Percentiles rank a stretch among this genome's conserved stretches.
These are phyloP conservation scores for Stylonectria norvegica DNA, from an alignment of 2,329 filamentous ascomycete species.

Conservation along the genomic window DNA sequence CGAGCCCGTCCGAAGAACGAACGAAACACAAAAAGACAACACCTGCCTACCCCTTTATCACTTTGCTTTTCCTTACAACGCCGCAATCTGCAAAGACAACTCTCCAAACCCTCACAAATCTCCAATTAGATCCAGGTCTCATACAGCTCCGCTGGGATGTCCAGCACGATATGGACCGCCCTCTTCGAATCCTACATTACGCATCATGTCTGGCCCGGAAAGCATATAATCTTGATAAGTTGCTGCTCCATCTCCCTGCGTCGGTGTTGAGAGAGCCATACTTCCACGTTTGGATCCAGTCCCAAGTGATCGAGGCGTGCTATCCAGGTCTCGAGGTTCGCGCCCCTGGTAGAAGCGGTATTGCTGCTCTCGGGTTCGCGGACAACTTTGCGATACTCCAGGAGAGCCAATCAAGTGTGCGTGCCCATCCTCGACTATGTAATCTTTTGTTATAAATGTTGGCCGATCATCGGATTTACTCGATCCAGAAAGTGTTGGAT, in stretches of 20 bases:
- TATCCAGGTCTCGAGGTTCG: constrained; percentile 12
- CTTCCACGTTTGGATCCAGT: constrained; percentile 16
- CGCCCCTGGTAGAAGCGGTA: constrained; percentile 29
- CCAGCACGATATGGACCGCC: constrained; percentile 14
- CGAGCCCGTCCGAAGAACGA: no score
- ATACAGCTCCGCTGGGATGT: constrained; percentile 10
- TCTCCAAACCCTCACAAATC: no score
- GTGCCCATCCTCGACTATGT: no score
- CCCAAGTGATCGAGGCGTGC: constrained; percentile 16
- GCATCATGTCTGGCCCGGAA: constrained; percentile 15
- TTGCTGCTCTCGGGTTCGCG: constrained; percentile 25
- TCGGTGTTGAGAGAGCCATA: constrained; percentile 13
- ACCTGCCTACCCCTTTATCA: no score
- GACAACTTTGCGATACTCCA: no score
- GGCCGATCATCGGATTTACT: no score
- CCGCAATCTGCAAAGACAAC: no score
- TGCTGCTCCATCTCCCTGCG: constrained; percentile 10
- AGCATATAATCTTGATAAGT: constrained; percentile 24
- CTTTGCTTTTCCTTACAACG: no score
- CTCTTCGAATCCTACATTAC: constrained; percentile 15
- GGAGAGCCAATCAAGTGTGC: no score
- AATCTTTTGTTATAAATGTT: no score
- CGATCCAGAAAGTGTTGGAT: constrained; percentile 11
- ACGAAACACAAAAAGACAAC: no score
- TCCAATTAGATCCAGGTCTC: no score